Base-by-base conservation (phyloP, 2,329 filamentous ascomycete species). In the Furcasterigmium furcatum region DNA sequence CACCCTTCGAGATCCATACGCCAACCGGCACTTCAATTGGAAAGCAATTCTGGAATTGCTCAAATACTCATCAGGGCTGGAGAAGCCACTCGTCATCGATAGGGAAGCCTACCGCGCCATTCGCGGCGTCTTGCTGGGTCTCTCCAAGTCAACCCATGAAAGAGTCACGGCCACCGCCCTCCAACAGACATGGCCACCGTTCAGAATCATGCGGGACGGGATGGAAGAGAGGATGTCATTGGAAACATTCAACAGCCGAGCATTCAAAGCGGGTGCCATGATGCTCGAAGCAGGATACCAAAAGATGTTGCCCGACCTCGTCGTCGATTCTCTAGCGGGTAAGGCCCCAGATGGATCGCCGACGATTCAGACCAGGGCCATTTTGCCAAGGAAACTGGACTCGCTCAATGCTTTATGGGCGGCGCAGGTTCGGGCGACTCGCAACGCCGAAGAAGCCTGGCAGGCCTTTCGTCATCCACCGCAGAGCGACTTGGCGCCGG, bases 371-470 rank as follows among this genome's bases (percentile, higher is more conserved):
- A 76, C 71, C 5, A 38, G 50, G 20, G 32, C 39, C 14, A 45
- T 38, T 36, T 6, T 36, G 9, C 9, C 34, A 19, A 36, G n/a
- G 34, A 12, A 6, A 20, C 4, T 20, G 8, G 38, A 35, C 43
- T 38, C 41, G n/a, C 21, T n/a, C 54, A 46, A 53, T 19, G 41
- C 46, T 10, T 21, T 56, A 1, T 85, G 82, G 81, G 77, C 77
- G 29, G 74, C 76, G 47, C 73, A 71, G 22, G 71, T 85, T 34
- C 70, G 68, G 49, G 73, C 81, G 1, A 85, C 82, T 5, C 72
- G 82, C 20, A 82, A 84, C 54, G 66, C 74, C 1, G 71, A 77
- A 46, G 82, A 85, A 55, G 82, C 82, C 4, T 85, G 82, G 82
- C 68, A 66, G 5, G 62, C 67, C 36, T 74, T 78, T 47, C 66